These are phyloP conservation scores for Lycium barbarum DNA, from an alignment of 257 asterid genomes.

Conservation along the genomic window DNA sequence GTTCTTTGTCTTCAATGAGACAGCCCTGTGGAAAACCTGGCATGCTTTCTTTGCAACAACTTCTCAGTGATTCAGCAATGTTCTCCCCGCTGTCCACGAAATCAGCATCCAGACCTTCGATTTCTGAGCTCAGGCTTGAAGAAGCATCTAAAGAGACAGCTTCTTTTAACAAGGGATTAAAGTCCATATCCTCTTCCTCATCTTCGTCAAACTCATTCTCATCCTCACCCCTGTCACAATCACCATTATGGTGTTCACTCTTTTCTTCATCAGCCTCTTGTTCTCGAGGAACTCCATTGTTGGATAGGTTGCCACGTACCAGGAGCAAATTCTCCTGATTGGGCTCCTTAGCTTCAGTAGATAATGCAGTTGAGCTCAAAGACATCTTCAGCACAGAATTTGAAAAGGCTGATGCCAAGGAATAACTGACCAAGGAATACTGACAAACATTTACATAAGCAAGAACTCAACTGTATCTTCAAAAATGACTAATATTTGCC, in stretches of 20 bases:
- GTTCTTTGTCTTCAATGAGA: constrained; percentile 55
- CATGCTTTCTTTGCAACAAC: constrained; percentile 37
- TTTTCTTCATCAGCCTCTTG: constrained; percentile 46
- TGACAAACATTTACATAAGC: background rate
- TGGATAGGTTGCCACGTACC: constrained; percentile 7
- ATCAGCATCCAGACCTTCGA: constrained; percentile 78
- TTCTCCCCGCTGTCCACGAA: constrained; percentile 60
- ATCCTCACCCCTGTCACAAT: constrained; percentile 39
- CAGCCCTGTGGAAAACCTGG: constrained; percentile 35
- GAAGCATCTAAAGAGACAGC: constrained; percentile 74
- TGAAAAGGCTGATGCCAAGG: constrained; percentile 11
- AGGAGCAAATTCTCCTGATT: constrained; percentile 8
- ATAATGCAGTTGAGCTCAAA: constrained; percentile 27
- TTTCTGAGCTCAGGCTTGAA: constrained; percentile 91
- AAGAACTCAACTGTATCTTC: constrained; percentile 22
- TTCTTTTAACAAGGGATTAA: constrained; percentile 78
- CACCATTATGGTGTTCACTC: constrained; percentile 39
- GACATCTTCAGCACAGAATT: constrained; percentile 23
- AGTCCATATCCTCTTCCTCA: constrained; percentile 93
- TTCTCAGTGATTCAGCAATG: constrained; percentile 38
- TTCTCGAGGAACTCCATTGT: constrained; percentile 41
- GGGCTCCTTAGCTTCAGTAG: constrained; percentile 20
- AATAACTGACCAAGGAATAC: background rate
- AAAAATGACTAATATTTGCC: constrained; percentile 20
- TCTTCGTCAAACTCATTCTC: constrained; percentile 48